phyloP scores from a whole-genome alignment of 2,329 filamentous ascomycete genomes.

The Tolypocladium cylindrosporum region DNA sequence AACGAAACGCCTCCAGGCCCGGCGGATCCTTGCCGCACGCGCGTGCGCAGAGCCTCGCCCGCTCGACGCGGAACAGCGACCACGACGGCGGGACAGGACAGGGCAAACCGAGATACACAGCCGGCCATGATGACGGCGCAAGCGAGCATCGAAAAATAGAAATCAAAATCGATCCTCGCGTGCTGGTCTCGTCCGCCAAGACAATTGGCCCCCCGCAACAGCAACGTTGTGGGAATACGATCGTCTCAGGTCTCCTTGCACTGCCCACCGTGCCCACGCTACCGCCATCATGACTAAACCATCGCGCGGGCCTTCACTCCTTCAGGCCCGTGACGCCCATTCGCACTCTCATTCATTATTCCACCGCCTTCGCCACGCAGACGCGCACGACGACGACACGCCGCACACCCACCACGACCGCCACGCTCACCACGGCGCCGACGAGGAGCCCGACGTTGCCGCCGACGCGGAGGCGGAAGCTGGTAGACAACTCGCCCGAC shows the following conservation, averaged over 20 bases:
- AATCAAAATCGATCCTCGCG: background rate
- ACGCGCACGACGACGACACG: constrained; percentile 6
- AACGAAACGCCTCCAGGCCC: background rate
- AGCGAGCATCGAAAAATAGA: background rate
- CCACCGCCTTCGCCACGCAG: constrained; percentile 8
- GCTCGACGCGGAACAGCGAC: background rate
- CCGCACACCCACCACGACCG: constrained; percentile 5
- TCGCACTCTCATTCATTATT: constrained; percentile 8
- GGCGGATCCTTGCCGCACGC: background rate
- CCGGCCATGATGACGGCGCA: constrained; percentile 4
- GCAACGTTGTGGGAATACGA: constrained; percentile 5
- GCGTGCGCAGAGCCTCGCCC: background rate
- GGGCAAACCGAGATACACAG: background rate
- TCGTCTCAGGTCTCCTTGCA: constrained; percentile 8
- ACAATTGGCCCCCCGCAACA: background rate
- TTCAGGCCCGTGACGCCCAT: constrained; percentile 21
- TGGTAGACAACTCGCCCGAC: background rate
- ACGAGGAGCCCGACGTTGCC: constrained; percentile 2
- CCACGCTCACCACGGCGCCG: constrained; percentile 7
- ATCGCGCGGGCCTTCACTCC: constrained; percentile 25
- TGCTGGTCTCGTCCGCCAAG: background rate
- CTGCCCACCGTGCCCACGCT: constrained; percentile 12
- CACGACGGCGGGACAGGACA: background rate
- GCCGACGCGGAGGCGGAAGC: background rate
- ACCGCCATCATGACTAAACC: constrained; percentile 22